Evolutionary conservation across 140 eudicot species (phyloP), one percentile per base, ranked within the genome.

Genomic region (Anethum foeniculum): DNA sequence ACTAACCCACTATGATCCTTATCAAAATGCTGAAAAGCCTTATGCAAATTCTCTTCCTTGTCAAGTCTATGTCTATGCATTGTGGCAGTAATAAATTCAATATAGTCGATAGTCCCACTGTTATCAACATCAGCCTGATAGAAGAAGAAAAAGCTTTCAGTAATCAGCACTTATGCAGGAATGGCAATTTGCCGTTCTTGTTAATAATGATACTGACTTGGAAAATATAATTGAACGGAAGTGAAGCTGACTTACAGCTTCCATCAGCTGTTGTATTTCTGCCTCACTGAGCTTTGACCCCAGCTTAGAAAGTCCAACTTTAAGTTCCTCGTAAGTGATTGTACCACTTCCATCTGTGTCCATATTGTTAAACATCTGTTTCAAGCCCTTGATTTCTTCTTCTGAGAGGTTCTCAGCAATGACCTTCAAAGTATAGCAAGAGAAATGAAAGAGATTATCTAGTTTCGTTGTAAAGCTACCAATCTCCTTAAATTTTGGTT

Each of bases 281-380:
- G 85, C 54, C 84, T 92, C 97, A 9, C 79, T 75, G 15, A 92
- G 93, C 83, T 82, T 88, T 32, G 97, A 94, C 65, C 99, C 99
- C 14, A 94, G 95, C 89, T 89, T 94, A 43, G 92, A 51, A 74
- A 94, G 60, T 39, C 99, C 98, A 0, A 71, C 79, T 82, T 90
- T 90, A 21, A 94, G 97, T 83, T 94, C 99, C 43, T 94, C 95
- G 10, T 88, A 86, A 36, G 99, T 94, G 81, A 94, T 94, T 43
- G 92, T 85, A 68, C 97, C 97, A 65, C 95, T 94, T 87, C 93
- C 71, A 78, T 94, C 99, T 0, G 99, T 94, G 64, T 94, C 99
- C 73, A 94, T 92, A 87, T 92, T 94, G 85, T 87, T 85, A 88
- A 94, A 92, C 97, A 90, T 92, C 81, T 92, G 92, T 77, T 82